Evolutionary conservation across 495 filamentous ascomycete genomes (phyloP).

Genomic region (Aspergillus nanangensis): DNA sequence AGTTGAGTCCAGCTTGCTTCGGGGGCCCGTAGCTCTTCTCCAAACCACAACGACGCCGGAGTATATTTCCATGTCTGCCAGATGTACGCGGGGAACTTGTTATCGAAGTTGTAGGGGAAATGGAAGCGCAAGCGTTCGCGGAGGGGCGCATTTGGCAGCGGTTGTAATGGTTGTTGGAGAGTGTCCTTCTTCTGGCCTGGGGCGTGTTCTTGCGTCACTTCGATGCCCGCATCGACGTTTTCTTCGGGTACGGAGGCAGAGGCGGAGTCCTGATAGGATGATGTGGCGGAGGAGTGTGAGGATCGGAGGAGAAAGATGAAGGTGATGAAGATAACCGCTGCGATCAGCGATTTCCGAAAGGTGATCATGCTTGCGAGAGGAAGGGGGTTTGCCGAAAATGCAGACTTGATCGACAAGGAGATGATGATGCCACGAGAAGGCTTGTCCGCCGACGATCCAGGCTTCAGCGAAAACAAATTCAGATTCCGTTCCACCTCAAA

Average conservation of each 20-base stretch:
- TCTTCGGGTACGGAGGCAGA: conserved; percentile 12
- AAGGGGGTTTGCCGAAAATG: not conserved
- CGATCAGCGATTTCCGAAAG: conserved; percentile 67
- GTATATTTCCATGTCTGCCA: conserved; percentile 99
- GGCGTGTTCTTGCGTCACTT: conserved; percentile 9
- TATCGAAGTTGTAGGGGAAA: conserved; percentile 84
- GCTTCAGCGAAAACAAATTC: not conserved
- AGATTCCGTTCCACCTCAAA: conserved; percentile 5
- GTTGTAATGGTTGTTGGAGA: conserved; percentile 32
- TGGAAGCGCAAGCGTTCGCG: conserved; percentile 85
- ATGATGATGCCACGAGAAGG: conserved; percentile 1
- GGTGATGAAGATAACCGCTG: conserved; percentile 62
- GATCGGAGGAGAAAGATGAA: conserved; percentile 68
- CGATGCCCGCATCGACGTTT: conserved; percentile 3
- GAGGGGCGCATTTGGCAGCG: conserved; percentile 47
- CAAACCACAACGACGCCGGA: conserved; percentile 75
- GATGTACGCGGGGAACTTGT: conserved; percentile 92
- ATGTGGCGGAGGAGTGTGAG: conserved; percentile 44
- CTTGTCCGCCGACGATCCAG: conserved; percentile 13
- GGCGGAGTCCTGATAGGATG: conserved; percentile 19
- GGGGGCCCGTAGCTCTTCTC: conserved; percentile 64
- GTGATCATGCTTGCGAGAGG: conserved; percentile 50
- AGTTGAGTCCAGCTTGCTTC: conserved; percentile 90
- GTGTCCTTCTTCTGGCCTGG: conserved; percentile 14
- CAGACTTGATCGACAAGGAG: conserved; percentile 1